Evolutionary conservation across 352 stramenopile genomes (phyloP), one percentile per base, ranked within the genome.

Genomic region (Globisporangium camurandrum): DNA sequence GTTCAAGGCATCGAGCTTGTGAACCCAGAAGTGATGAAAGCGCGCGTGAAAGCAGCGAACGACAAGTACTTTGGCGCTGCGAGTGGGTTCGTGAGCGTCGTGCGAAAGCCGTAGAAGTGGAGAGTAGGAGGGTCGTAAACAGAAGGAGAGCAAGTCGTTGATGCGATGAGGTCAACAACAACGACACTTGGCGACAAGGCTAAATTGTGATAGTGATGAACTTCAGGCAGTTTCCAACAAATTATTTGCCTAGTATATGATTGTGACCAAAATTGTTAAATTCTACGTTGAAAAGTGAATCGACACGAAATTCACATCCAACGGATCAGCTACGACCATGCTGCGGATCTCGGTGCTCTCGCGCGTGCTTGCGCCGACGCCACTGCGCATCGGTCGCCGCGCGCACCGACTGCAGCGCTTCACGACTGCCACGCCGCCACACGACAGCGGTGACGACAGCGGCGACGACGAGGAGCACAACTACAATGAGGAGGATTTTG

Each of bases 1-100:
- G 89, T 98, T 22, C 94, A 98, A 53, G 95, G 94, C 38, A 93
- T 99, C 59, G 95, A 99, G 69, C 76, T 99, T 10, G 90, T 98
- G 62, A 98, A 98, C 75, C 96, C 96, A 5, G 93, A 98, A 64
- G 91, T 89, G n/a, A 84, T 91, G 19, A 91, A 95, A 61, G 78
- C 87, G 49, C 73, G 84, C 26, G 86, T 98, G 24, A 74, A 85
- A 19, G 76, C 96, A 40, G 95, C 95, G 17, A 99, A 99, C 72
- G 92, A 97, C 43, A 98, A 98, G 67, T 99, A 97, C 78, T 99
- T 99, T 58, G 88, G 88, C 31, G 76, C 95, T 31, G 87, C 82
- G 58, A 96, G 86, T 61, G 96, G 96, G 34, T 99, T 99, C 64
- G 88, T 98, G 51, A 97, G 88, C 44, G 93, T 97, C 39, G 56